These are phyloP conservation scores for Phytopythium delawarense DNA, from an alignment of 352 stramenopile species.

Conservation along the genomic window DNA sequence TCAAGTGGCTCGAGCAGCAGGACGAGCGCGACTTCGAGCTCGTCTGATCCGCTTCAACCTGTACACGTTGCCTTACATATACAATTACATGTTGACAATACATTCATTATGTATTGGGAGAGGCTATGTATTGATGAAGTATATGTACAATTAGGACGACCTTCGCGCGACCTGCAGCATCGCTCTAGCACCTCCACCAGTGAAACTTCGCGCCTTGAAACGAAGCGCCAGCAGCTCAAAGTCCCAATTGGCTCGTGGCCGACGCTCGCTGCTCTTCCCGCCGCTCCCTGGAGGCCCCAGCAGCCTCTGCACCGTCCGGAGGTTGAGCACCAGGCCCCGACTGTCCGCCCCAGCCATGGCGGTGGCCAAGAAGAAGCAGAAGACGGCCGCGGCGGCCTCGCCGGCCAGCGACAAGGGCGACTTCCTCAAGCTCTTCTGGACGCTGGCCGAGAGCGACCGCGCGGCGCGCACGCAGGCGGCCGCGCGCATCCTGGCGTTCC, in stretches of 20 bases:
- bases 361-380: constrained; percentile 23
- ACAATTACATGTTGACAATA: neutral
- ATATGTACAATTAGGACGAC: constrained; percentile 16
- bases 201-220: constrained; percentile 13
- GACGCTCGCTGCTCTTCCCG: no score
- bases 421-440: constrained; percentile 90
- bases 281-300: no score
- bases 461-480: constrained; percentile 49
- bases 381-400: constrained; percentile 5
- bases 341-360: constrained; percentile 33
- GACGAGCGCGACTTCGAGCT: neutral
- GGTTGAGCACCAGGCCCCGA: no score
- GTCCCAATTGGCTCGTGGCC: neutral
- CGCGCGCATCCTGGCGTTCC: constrained; percentile 37
- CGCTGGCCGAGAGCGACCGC: constrained; percentile 71
- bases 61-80: neutral
- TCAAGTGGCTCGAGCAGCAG: constrained; percentile 1
- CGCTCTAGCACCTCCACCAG: constrained; percentile 22
- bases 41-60: neutral
- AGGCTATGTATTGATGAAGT: no score
- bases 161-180: constrained; percentile 15
- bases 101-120: no score
- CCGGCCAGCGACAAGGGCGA: constrained; percentile 29
- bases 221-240: neutral
- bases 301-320: no score